phyloP scores from a whole-genome alignment of 2,329 filamentous ascomycete genomes.

The Pseudohalonectria lignicola region DNA sequence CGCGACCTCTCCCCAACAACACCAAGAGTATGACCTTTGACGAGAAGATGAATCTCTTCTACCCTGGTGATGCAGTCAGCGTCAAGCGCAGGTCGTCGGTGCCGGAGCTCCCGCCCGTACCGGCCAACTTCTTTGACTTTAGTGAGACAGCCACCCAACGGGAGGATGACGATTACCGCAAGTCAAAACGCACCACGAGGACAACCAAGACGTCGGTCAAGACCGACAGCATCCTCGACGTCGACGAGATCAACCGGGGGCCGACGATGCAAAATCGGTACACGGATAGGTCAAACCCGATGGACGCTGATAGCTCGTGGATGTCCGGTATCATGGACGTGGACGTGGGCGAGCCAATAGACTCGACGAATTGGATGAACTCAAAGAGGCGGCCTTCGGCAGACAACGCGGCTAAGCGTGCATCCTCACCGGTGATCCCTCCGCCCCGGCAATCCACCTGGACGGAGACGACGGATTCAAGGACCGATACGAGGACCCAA shows the following conservation, averaged over 20 bases:
- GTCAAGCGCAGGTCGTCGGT: slow-evolving; percentile 25
- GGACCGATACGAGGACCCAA: slow-evolving; percentile 17
- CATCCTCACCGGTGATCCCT: slow-evolving; percentile 40
- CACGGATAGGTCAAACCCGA: not conserved
- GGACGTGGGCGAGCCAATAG: too few relatives aligned
- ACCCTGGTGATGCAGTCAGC: slow-evolving; percentile 24
- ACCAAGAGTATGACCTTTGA: slow-evolving; percentile 48
- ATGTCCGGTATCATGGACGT: too few relatives aligned
- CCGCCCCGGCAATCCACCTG: slow-evolving; percentile 19
- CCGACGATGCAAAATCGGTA: not conserved
- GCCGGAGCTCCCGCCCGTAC: slow-evolving; percentile 24
- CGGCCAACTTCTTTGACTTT: slow-evolving; percentile 2
- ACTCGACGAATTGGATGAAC: slow-evolving; percentile 7
- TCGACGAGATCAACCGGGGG: slow-evolving; percentile 16
- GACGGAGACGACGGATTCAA: slow-evolving; percentile 22
- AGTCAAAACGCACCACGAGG: slow-evolving; percentile 16
- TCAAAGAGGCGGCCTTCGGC: slow-evolving; percentile 6
- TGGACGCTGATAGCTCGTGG: slow-evolving; percentile 24
- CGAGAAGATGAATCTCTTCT: slow-evolving; percentile 44
- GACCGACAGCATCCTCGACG: slow-evolving; percentile 28
- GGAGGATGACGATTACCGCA: slow-evolving; percentile 6
- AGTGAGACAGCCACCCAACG: slow-evolving; percentile 1
- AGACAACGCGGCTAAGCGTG: slow-evolving; percentile 24
- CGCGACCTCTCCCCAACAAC: slow-evolving; percentile 33
- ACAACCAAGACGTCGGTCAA: slow-evolving; percentile 24